Evolutionary conservation across 2,329 filamentous ascomycete species (phyloP).

Genomic region (Rutstroemia sydowiana): DNA sequence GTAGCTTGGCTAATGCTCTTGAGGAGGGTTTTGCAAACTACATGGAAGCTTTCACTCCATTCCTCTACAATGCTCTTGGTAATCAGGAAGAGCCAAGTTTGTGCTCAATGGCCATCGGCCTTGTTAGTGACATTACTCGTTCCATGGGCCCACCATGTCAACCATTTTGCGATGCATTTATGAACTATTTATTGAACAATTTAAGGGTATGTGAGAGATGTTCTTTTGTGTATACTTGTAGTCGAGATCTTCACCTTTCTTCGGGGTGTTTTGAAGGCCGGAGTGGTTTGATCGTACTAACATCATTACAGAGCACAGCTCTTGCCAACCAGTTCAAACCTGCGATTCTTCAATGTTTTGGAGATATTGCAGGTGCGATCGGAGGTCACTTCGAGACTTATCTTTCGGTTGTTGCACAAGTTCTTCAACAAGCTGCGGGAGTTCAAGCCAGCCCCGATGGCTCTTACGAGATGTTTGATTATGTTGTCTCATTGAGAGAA

Average conservation of each 20-base stretch:
- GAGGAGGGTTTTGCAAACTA: slow-evolving; percentile 94
- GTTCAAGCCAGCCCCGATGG: slow-evolving; percentile 74
- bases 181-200: slow-evolving; percentile 95
- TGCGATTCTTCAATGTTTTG: slow-evolving; percentile 94
- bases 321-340: slow-evolving; percentile 96
- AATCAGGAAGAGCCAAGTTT: slow-evolving; percentile 94
- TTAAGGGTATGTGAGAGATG: slow-evolving; percentile 66
- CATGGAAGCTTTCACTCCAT: slow-evolving; percentile 91
- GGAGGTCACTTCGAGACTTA: slow-evolving; percentile 89
- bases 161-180: slow-evolving; percentile 93
- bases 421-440: slow-evolving; percentile 84
- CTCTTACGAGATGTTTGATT: slow-evolving; percentile 93
- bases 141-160: slow-evolving; percentile 85
- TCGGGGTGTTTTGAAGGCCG: too few species aligned
- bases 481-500: slow-evolving; percentile 88
- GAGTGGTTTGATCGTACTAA: slow-evolving; percentile 2
- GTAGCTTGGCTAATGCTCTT: slow-evolving; percentile 82
- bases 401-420: slow-evolving; percentile 82
- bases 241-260: too few species aligned
- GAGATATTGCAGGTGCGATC: slow-evolving; percentile 94
- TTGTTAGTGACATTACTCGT: slow-evolving; percentile 93
- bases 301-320: slow-evolving; percentile 57
- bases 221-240: too few species aligned
- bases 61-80: slow-evolving; percentile 85
- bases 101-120: slow-evolving; percentile 93